Conservation (phyloP, 257 asterid species). For the Hygrophila difformis region DNA sequence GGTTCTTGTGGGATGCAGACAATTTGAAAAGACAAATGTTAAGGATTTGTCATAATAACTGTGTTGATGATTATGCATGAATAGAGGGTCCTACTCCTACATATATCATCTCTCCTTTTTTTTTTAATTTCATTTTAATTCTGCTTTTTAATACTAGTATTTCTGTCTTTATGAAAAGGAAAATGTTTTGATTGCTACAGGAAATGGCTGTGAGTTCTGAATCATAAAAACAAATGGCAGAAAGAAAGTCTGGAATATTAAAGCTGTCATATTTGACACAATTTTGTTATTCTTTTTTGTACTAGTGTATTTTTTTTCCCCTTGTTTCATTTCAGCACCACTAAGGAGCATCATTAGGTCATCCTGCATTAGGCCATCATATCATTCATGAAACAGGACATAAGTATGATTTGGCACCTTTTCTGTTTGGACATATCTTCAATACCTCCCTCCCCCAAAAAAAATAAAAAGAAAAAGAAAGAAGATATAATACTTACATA, state of each 20-base stretch:
- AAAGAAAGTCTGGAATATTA: slow-evolving; percentile 19
- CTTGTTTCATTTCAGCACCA: too few relatives aligned
- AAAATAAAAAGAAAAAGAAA: too few relatives aligned
- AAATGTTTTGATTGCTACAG: slow-evolving; percentile 22
- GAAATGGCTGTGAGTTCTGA: slow-evolving; percentile 29
- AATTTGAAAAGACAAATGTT: slow-evolving; percentile 44
- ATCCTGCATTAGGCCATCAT: too few relatives aligned
- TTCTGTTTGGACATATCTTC: too few relatives aligned
- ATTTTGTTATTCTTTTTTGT: too few relatives aligned
- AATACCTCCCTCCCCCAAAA: too few relatives aligned
- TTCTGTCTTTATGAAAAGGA: slow-evolving; percentile 16
- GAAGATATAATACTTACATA: too few relatives aligned
- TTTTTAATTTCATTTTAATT: too few relatives aligned
- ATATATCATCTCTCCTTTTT: neutral
- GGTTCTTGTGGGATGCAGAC: slow-evolving; percentile 19
- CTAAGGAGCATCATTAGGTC: too few relatives aligned
- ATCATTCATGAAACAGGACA: too few relatives aligned
- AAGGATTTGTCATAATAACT: slow-evolving; percentile 43
- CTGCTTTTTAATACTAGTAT: slow-evolving; percentile 1
- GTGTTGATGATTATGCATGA: slow-evolving; percentile 23
- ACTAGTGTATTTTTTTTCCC: too few relatives aligned
- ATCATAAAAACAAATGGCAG: slow-evolving; percentile 17
- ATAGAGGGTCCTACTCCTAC: slow-evolving; percentile 23
- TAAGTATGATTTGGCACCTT: too few relatives aligned
- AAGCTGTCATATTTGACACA: slow-evolving; percentile 28